phyloP scores from a whole-genome alignment of 2,329 filamentous ascomycete genomes.

The Xylaria sp. region DNA sequence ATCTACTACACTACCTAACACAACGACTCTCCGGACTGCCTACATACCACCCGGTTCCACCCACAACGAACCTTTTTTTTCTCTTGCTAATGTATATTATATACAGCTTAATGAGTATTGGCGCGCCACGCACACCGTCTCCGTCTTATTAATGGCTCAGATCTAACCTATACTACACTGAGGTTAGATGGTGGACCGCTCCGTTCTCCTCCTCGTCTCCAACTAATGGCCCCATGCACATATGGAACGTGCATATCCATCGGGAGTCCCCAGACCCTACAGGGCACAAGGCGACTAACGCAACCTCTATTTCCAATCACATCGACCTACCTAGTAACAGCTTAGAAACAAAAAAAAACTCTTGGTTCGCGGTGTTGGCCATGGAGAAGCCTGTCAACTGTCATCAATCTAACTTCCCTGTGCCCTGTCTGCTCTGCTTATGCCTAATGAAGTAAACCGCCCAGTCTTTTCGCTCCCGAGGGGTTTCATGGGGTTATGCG shows the following conservation, averaged over 20 bases:
- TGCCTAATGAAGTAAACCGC: constrained; percentile 27
- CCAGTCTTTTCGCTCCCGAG: constrained; percentile 4
- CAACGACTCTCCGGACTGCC: background rate
- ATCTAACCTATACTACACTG: constrained; percentile 13
- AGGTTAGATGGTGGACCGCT: background rate
- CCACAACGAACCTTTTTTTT: background rate
- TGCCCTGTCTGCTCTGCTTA: constrained; percentile 15
- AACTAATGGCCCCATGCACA: constrained; percentile 26
- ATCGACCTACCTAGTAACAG: constrained; percentile 14
- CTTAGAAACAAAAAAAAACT: constrained; percentile 8
- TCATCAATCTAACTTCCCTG: constrained; percentile 9
- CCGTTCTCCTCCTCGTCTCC: constrained; percentile 14
- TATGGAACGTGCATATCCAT: constrained; percentile 22
- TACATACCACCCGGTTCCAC: background rate
- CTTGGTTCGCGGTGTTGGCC: constrained; percentile 4
- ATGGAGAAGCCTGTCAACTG: background rate
- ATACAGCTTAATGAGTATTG: constrained; percentile 17
- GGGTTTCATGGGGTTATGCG: constrained; percentile 12
- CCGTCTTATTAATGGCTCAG: constrained; percentile 17
- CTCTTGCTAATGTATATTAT: constrained; percentile 16
- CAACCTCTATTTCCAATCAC: constrained; percentile 30
- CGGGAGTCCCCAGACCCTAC: constrained; percentile 26
- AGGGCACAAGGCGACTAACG: constrained; percentile 23
- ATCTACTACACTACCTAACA: constrained; percentile 11
- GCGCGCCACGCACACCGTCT: constrained; percentile 18